Percentiles rank a stretch among this genome's conserved stretches.
Conservation (phyloP, 805 yeast species). For the Ogataea glucozyma region DNA sequence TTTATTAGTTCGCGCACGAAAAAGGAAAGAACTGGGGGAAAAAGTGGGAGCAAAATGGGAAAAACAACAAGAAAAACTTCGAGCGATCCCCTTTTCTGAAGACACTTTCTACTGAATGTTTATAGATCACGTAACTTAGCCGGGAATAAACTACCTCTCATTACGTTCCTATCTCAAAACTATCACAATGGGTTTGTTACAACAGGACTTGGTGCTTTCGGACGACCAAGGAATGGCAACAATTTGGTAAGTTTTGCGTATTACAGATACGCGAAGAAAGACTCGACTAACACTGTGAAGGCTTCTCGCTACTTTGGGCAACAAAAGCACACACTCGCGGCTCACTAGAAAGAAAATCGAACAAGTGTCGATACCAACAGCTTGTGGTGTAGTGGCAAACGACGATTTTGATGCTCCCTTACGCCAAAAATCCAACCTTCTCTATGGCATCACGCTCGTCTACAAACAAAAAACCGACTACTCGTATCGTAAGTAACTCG, state of each 20-base stretch:
- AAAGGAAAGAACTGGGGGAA: constrained; percentile 8
- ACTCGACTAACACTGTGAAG: constrained; percentile 19
- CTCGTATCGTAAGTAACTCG: constrained; percentile 39
- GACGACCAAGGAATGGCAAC: constrained; percentile 30
- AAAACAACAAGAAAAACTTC: not conserved
- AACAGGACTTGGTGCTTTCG: constrained; percentile 22
- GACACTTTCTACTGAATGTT: constrained; percentile 13
- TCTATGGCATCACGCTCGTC: constrained; percentile 50
- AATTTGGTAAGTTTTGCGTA: constrained; percentile 31
- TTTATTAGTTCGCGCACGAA: constrained; percentile 13
- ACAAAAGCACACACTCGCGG: constrained; percentile 25
- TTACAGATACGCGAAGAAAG: too few species aligned
- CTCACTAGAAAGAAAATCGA: constrained; percentile 35
- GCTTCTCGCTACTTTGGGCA: constrained; percentile 35
- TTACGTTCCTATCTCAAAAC: not conserved
- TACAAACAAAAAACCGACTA: constrained; percentile 51
- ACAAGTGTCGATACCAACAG: constrained; percentile 42
- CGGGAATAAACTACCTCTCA: constrained; percentile 14
- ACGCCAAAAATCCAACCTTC: constrained; percentile 43
- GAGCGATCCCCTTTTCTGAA: not conserved
- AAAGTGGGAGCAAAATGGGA: constrained; percentile 11
- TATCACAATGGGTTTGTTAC: constrained; percentile 10
- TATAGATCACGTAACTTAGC: constrained; percentile 18
- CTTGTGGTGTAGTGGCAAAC: constrained; percentile 37
- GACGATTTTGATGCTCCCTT: constrained; percentile 26